Percentiles rank a stretch among this genome's conserved stretches.
Conservation (phyloP, 495 filamentous ascomycete species). For the Annulohypoxylon nitens region DNA sequence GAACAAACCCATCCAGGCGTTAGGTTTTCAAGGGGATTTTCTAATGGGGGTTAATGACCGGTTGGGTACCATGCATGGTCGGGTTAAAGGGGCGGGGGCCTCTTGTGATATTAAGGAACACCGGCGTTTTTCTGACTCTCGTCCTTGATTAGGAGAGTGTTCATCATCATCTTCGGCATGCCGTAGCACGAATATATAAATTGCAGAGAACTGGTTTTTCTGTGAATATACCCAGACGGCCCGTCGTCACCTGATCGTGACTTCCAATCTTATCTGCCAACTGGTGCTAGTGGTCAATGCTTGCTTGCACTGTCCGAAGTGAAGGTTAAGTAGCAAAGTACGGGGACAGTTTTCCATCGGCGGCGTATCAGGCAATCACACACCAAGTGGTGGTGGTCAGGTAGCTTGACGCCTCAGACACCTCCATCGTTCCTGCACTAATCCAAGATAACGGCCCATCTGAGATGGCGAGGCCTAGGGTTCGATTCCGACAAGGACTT, state of each 20-base stretch:
- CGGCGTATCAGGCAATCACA: too few relatives aligned
- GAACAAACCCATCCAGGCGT: conserved; percentile 16
- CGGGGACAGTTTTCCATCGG: too few relatives aligned
- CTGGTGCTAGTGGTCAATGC: too few relatives aligned
- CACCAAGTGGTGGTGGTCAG: too few relatives aligned
- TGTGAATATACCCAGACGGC: not conserved
- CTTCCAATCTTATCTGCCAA: too few relatives aligned
- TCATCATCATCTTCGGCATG: conserved; percentile 11
- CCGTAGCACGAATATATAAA: conserved; percentile 14
- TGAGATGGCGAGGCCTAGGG: too few relatives aligned
- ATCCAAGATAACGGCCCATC: too few relatives aligned
- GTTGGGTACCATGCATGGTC: conserved; percentile 21
- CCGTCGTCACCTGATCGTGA: not conserved
- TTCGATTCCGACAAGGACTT: too few relatives aligned
- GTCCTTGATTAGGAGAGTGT: not conserved
- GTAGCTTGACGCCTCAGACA: too few relatives aligned
- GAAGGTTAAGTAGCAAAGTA: too few relatives aligned
- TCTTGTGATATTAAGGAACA: conserved; percentile 1
- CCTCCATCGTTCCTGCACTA: too few relatives aligned
- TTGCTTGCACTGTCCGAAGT: too few relatives aligned
- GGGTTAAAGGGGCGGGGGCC: not conserved
- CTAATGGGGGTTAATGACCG: not conserved
- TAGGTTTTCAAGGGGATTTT: conserved; percentile 14
- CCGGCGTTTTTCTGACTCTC: conserved; percentile 19
- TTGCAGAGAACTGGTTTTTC: conserved; percentile 6